Evolutionary conservation across 2,329 filamentous ascomycete species (phyloP).

Genomic region (Ploettnerulaceae sp.): DNA sequence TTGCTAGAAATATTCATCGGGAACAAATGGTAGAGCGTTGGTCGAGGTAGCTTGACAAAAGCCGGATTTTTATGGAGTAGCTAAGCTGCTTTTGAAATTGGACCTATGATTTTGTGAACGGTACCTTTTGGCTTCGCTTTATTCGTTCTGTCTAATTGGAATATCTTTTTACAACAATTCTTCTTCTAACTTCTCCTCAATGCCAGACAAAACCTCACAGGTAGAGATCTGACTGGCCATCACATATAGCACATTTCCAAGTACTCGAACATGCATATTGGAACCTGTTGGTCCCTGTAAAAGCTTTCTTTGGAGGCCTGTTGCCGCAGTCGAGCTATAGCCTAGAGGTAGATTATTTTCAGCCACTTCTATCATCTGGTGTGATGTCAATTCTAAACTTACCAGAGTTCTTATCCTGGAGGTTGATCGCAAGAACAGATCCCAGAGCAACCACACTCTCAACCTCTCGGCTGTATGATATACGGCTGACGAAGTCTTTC

Average conservation of each 20-base stretch:
- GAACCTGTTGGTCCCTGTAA: slow-evolving; percentile 21
- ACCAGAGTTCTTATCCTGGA: slow-evolving; percentile 40
- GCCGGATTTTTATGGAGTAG: neutral
- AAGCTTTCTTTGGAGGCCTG: slow-evolving; percentile 39
- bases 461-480: slow-evolving; percentile 55
- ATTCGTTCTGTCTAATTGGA: neutral
- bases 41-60: slow-evolving; percentile 22
- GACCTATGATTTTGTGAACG: neutral
- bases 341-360: slow-evolving; percentile 14
- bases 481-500: slow-evolving; percentile 47
- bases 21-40: slow-evolving; percentile 46
- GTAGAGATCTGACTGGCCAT: slow-evolving; percentile 48
- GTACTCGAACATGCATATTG: slow-evolving; percentile 49
- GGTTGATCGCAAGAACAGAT: slow-evolving; percentile 63
- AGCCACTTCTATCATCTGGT: neutral
- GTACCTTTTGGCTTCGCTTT: neutral
- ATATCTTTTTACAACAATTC: slow-evolving; percentile 6
- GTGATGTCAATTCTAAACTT: neutral
- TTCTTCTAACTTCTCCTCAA: slow-evolving; percentile 19
- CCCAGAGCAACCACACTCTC: slow-evolving; percentile 68
- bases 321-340: slow-evolving; percentile 35
- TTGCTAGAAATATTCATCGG: slow-evolving; percentile 42
- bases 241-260: slow-evolving; percentile 55
- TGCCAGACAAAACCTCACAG: slow-evolving; percentile 24
- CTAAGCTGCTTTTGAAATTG: neutral